Evolutionary conservation across 2,329 filamentous ascomycete genomes (phyloP).

Genomic region (Scedosporium boydii): DNA sequence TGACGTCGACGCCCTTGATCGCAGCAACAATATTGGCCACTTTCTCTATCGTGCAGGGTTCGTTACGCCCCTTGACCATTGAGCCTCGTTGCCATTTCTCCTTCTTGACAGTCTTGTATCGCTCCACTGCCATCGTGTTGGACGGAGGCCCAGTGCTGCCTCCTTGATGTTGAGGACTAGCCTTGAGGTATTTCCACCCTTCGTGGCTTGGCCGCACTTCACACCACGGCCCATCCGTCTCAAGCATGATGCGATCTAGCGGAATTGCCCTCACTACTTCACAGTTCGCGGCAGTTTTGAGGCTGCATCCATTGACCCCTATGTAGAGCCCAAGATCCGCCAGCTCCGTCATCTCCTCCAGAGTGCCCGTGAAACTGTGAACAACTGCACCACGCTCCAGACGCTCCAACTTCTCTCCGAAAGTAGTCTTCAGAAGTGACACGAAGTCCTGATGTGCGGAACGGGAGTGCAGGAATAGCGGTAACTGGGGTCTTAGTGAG

Average conservation of each 20-base stretch:
- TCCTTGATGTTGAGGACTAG: neutral
- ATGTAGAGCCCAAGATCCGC: constrained; percentile 77
- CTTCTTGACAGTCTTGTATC: constrained; percentile 85
- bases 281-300: constrained; percentile 90
- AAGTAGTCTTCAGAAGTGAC: constrained; percentile 50
- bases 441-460: constrained; percentile 84
- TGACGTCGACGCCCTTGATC: constrained; percentile 69
- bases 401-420: constrained; percentile 48
- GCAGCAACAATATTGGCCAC: constrained; percentile 83
- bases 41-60: constrained; percentile 76
- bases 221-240: constrained; percentile 97
- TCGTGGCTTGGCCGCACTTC: constrained; percentile 87
- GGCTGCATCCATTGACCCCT: constrained; percentile 91
- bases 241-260: constrained; percentile 76
- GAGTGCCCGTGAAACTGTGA: constrained; percentile 87
- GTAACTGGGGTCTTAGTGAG: constrained; percentile 59
- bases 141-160: neutral
- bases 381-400: constrained; percentile 74
- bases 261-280: constrained; percentile 72
- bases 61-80: constrained; percentile 93
- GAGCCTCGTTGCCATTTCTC: constrained; percentile 82
- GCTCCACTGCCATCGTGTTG: constrained; percentile 50
- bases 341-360: constrained; percentile 73
- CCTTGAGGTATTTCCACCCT: constrained; percentile 57
- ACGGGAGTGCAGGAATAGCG: constrained; percentile 85